Evolutionary conservation across 139 green algal species (phyloP).

Genomic region (Coelastrella sp.): DNA sequence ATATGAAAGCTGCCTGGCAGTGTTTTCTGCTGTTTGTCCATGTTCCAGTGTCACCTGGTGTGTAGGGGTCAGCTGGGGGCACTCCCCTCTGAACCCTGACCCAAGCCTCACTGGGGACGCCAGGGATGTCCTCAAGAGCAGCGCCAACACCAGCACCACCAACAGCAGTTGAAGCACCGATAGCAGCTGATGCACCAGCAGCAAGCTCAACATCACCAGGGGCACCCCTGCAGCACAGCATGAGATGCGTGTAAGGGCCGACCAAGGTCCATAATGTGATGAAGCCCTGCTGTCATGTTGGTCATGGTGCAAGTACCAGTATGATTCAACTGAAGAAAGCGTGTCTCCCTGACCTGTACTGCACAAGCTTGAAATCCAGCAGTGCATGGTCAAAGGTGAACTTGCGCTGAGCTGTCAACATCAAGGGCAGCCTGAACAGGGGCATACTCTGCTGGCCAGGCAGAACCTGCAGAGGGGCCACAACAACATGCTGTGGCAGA

Average conservation of each 20-base stretch:
- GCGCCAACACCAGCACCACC: neutral
- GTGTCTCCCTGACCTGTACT: constrained; percentile 19
- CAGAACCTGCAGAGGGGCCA: constrained; percentile 34
- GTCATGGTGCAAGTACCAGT: neutral
- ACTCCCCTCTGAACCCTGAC: constrained; percentile 58
- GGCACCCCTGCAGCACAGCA: neutral
- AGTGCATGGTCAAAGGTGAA: constrained; percentile 66
- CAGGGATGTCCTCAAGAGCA: constrained; percentile 61
- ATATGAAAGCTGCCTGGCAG: neutral
- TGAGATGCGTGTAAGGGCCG: no score
- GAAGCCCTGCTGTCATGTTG: neutral
- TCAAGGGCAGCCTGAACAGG: constrained; percentile 66
- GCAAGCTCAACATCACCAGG: constrained; percentile 16
- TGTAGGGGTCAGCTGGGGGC: constrained; percentile 65
- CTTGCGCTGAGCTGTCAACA: constrained; percentile 65
- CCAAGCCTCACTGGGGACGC: constrained; percentile 65
- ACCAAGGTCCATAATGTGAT: no score
- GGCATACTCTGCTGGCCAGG: constrained; percentile 61
- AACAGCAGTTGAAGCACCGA: neutral
- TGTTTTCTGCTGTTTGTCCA: neutral
- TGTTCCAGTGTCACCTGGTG: constrained; percentile 49
- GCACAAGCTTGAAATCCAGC: constrained; percentile 57
- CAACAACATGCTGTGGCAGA: neutral
- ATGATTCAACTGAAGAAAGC: no score
- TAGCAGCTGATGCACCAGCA: neutral